These are phyloP conservation scores for Blastobotrys aristatus DNA, from an alignment of 1,139 yeast species.

Conservation along the genomic window DNA sequence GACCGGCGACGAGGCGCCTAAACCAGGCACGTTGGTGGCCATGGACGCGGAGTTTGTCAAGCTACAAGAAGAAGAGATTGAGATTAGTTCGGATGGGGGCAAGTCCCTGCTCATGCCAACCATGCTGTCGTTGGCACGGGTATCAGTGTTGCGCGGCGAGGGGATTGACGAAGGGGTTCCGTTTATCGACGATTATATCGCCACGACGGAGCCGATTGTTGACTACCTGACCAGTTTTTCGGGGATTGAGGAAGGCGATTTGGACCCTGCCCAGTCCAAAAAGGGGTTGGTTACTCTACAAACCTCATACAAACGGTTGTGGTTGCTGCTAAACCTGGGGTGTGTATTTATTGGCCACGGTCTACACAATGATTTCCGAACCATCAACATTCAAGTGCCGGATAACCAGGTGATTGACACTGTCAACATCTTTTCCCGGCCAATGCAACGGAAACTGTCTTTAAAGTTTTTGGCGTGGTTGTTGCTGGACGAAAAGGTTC, in stretches of 20 bases:
- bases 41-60: constrained; percentile 97
- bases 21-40: constrained; percentile 73
- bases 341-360: constrained; percentile 97
- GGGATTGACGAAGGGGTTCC: constrained; percentile 67
- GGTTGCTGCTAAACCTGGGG: constrained; percentile 84
- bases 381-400: constrained; percentile 89
- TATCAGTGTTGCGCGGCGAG: constrained; percentile 79
- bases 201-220: constrained; percentile 58
- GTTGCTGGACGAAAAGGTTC: constrained; percentile 69
- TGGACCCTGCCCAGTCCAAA: constrained; percentile 63
- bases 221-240: constrained; percentile 88
- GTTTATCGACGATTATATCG: constrained; percentile 89
- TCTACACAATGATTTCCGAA: constrained; percentile 81
- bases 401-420: constrained; percentile 83
- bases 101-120: constrained; percentile 70
- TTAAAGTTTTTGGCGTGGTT: constrained; percentile 83
- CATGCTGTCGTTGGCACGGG: constrained; percentile 74
- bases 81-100: constrained; percentile 65
- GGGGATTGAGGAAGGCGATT: constrained; percentile 89
- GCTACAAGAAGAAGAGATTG: constrained; percentile 72
- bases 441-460: constrained; percentile 72
- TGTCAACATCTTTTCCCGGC: constrained; percentile 67
- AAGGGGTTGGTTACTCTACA: constrained; percentile 74
- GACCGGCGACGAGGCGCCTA: constrained; percentile 64
- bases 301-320: constrained; percentile 79